Conservation (phyloP, 2,329 filamentous ascomycete species). For the Chaetomiaceae sp. region DNA sequence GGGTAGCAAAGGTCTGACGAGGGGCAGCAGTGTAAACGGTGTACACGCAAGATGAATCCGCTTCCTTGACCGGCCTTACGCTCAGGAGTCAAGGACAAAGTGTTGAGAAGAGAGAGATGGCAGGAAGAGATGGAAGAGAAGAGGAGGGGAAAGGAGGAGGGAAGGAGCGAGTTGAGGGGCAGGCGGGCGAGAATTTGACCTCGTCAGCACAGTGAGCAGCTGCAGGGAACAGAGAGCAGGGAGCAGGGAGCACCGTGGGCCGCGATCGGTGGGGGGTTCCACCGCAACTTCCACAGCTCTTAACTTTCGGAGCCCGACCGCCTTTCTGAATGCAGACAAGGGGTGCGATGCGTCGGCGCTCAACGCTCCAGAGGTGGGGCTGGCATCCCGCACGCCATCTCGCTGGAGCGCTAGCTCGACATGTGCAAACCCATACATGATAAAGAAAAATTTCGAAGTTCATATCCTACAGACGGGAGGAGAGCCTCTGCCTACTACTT, state of each 20-base stretch:
- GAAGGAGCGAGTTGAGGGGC: conserved; percentile 6
- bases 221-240: neutral
- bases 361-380: no score
- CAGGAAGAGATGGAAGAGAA: conserved; percentile 8
- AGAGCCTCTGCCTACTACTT: no score
- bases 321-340: neutral
- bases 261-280: conserved; percentile 19
- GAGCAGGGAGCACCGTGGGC: conserved; percentile 7
- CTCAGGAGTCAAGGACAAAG: conserved; percentile 9
- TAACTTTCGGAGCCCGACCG: conserved; percentile 19
- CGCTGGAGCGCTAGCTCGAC: no score
- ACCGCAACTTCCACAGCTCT: conserved; percentile 6
- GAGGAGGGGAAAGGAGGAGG: conserved; percentile 1
- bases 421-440: no score
- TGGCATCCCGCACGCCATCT: no score
- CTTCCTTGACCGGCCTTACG: conserved; percentile 16
- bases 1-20: conserved; percentile 14
- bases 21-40: conserved; percentile 11
- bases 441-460: no score
- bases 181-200: conserved; percentile 17
- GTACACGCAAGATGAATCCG: conserved; percentile 14
- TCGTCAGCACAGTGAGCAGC: neutral
- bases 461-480: no score
- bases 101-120: conserved; percentile 8
- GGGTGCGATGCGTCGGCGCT: neutral